These are phyloP conservation scores for Trichoderma afroharzianum DNA, from an alignment of 2,329 filamentous ascomycete genomes.

Conservation along the genomic window DNA sequence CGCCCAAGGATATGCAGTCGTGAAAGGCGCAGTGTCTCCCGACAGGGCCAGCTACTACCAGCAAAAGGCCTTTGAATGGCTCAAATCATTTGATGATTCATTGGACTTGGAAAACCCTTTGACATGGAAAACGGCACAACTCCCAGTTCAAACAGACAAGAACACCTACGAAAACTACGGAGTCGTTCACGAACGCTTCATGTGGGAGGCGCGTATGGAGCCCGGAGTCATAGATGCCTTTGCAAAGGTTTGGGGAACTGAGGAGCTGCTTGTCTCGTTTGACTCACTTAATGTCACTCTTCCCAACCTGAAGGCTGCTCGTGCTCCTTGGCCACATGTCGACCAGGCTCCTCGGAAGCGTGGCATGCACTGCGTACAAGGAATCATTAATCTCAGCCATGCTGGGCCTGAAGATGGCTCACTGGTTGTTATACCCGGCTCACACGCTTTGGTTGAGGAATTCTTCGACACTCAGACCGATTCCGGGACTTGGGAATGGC, in stretches of 20 bases:
- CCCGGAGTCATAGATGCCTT: neutral
- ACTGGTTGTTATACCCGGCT: neutral
- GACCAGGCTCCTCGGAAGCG: neutral
- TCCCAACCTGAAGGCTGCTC: neutral
- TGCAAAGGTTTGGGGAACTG: neutral
- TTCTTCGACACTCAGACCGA: neutral
- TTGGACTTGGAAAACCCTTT: neutral
- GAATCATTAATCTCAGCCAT: neutral
- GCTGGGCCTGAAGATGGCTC: neutral
- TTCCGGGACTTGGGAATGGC: neutral
- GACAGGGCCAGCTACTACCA: neutral
- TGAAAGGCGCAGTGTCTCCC: neutral
- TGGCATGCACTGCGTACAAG: neutral
- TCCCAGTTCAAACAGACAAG: neutral
- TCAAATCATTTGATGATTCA: neutral
- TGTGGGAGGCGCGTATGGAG: neutral
- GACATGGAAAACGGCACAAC: neutral
- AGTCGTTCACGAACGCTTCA: neutral
- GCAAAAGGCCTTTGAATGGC: neutral
- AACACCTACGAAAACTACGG: neutral
- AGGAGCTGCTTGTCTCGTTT: neutral
- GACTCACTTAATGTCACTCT: neutral
- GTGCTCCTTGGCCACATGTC: neutral
- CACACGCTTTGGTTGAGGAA: neutral
- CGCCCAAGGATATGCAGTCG: neutral